These are phyloP conservation scores for Leptomonas pyrrhocoris DNA, from an alignment of 208 protist genomes.

Conservation along the genomic window DNA sequence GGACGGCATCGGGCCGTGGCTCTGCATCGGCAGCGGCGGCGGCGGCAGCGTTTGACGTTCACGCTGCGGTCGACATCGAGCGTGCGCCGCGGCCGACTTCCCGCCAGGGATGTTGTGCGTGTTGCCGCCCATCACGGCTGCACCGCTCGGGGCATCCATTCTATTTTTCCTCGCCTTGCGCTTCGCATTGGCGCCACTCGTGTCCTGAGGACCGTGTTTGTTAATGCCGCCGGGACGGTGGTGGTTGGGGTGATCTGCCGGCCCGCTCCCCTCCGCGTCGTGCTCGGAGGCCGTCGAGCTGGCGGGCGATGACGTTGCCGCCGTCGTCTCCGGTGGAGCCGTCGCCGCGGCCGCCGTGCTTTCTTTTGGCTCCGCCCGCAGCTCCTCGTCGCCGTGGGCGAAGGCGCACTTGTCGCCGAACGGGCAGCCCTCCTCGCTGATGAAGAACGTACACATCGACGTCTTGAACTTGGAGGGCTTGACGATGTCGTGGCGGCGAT, in stretches of 20 bases:
- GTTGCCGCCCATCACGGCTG: constrained; percentile 1
- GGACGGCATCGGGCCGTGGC: constrained; percentile 12
- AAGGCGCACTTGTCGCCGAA: constrained; percentile 85
- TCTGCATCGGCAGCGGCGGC: constrained; percentile 21
- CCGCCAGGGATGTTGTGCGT: constrained; percentile 6
- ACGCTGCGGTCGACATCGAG: constrained; percentile 18
- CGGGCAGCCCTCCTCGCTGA: constrained; percentile 60
- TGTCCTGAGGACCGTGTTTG: constrained; percentile 1
- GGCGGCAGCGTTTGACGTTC: constrained; percentile 16
- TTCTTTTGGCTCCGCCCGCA: constrained; percentile 50
- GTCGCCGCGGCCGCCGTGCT: background rate
- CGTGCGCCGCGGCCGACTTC: background rate
- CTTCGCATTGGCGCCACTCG: constrained; percentile 4
- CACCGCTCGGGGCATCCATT: background rate
- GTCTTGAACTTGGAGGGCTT: constrained; percentile 89
- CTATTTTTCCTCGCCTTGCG: constrained; percentile 11
- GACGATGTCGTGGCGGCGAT: constrained; percentile 75
- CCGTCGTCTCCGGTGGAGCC: background rate
- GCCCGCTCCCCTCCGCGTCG: background rate
- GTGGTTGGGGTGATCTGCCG: background rate
- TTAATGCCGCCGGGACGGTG: background rate
- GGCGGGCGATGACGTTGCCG: constrained; percentile 1
- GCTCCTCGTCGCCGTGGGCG: constrained; percentile 72
- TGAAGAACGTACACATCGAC: constrained; percentile 78
- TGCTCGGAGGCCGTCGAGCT: constrained; percentile 10